These are phyloP conservation scores for Fusarium irregulare DNA, from an alignment of 2,329 filamentous ascomycete genomes.

Conservation along the genomic window DNA sequence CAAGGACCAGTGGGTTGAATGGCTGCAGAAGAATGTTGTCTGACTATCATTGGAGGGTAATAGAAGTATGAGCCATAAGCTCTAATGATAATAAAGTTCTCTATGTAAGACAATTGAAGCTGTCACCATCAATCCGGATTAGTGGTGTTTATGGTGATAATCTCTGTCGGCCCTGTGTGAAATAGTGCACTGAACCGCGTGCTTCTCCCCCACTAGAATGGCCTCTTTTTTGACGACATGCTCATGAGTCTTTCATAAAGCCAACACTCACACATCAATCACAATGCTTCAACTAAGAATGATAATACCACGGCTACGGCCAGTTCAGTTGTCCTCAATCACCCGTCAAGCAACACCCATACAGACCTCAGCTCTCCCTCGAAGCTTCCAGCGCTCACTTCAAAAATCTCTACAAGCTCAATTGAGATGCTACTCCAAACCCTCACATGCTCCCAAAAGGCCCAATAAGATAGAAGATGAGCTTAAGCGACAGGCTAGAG, in stretches of 20 bases:
- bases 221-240: constrained; percentile 24
- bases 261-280: constrained; percentile 7
- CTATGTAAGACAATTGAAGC: constrained; percentile 7
- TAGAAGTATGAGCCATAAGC: constrained; percentile 6
- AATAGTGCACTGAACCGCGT: not conserved
- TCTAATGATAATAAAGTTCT: constrained; percentile 18
- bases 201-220: constrained; percentile 17
- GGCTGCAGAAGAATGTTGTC: constrained; percentile 70
- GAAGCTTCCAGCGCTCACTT: constrained; percentile 36
- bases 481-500: constrained; percentile 45
- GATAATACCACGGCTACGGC: constrained; percentile 33
- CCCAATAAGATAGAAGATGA: constrained; percentile 41
- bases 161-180: not conserved
- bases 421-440: constrained; percentile 44
- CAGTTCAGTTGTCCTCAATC: constrained; percentile 27
- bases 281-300: constrained; percentile 41
- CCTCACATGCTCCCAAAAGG: constrained; percentile 16
- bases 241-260: constrained; percentile 14
- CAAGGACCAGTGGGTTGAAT: constrained; percentile 85
- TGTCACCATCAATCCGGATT: not conserved
- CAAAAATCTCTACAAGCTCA: constrained; percentile 42
- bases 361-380: constrained; percentile 13
- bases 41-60: constrained; percentile 39
- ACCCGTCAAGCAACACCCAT: not conserved
- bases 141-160: constrained; percentile 5